Base-by-base conservation (phyloP, 2,329 filamentous ascomycete genomes). In the Aureobasidium sp. region DNA sequence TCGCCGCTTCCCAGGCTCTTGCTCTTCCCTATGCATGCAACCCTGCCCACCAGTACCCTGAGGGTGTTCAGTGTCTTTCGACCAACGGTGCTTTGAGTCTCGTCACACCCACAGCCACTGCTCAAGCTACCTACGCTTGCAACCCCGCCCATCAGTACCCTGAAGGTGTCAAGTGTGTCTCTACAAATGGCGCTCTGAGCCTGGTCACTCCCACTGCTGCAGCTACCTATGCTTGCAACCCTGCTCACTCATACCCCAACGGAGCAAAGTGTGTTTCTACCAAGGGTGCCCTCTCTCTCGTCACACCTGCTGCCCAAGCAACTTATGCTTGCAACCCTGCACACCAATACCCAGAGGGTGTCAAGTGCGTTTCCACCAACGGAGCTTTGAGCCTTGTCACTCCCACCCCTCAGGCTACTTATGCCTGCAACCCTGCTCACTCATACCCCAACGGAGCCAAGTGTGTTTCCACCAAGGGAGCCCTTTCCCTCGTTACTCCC, bases 1-100 rank as follows among this genome's bases (percentile, higher is more conserved):
- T 62, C n/a, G 49, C 50, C 34, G 49, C 59, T n/a, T 54, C 59
- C 29, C 52, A 55, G 49, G 59, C 49, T 27, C 11, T 57, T 5
- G 59, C 59, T 32, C 29, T 61, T 9, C 59, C 59, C 30, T 52
- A 37, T 11, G 6, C 11, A 9, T 52, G 48, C 34, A 52, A 52
- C 34, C 59, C 59, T 5, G 59, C 59, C 1, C 59, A 62, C 29
- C 2, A 15, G 5, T 62, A 62, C 27, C 59, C 59, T 11, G 25
- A 55, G 2, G 52, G 52, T 5, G 49, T 16, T 5, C 6, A 25
- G 10, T 62, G 59, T 13, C 34, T 44, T 9, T 44, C 32, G 2
- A 50, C 37, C 41, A 55, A 55, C 41, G 49, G 50, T 2, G 59
- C 39, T 13, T 41, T 64, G 3, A 54, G 48, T 5, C 39, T 59